phyloP scores from a whole-genome alignment of 305 asterid genomes.

The Lippia alba region DNA sequence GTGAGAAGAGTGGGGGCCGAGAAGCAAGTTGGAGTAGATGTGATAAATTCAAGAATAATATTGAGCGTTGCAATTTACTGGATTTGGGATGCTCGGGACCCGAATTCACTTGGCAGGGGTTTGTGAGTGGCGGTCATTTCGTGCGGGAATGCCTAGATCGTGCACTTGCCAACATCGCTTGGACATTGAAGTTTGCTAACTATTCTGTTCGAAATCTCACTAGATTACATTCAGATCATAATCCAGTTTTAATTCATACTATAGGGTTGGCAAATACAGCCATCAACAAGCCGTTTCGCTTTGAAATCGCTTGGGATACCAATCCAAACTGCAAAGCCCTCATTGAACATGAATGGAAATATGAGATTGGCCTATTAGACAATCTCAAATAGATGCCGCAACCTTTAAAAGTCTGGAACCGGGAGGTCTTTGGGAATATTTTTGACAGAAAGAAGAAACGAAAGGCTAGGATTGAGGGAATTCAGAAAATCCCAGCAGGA shows the following conservation, averaged over 20 bases:
- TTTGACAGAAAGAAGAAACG: background rate
- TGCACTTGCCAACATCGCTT: background rate
- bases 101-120: background rate
- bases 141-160: background rate
- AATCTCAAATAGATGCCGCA: too few relatives aligned
- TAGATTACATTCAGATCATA: background rate
- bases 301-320: background rate
- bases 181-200: background rate
- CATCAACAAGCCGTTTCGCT: background rate
- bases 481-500: background rate
- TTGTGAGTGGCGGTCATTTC: background rate
- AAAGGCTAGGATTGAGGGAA: background rate
- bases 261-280: too few relatives aligned
- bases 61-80: too few relatives aligned
- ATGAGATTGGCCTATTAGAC: too few relatives aligned
- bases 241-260: background rate
- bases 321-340: background rate
- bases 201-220: background rate
- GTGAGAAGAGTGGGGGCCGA: background rate
- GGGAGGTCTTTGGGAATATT: background rate
- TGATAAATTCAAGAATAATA: too few relatives aligned
- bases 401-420: too few relatives aligned
- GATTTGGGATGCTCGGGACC: background rate
- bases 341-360: background rate
- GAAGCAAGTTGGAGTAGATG: too few relatives aligned